Evolutionary conservation across 306 rosid species (phyloP), one percentile per base, ranked within the genome.

Genomic region (Trifolium pratense): DNA sequence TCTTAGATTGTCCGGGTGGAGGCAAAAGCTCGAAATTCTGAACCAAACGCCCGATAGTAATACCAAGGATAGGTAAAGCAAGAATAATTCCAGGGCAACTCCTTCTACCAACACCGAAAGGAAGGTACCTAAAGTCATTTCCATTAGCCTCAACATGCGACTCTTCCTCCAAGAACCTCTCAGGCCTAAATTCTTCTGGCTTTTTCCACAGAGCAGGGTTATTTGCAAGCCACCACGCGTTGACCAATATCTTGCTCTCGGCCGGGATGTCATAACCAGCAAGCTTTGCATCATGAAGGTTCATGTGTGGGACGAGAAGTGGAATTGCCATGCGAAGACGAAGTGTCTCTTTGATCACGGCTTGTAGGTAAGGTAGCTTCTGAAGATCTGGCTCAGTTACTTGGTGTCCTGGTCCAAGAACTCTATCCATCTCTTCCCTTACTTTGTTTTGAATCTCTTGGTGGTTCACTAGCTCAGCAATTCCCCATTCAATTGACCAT

Each of bases 161-260:
- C 62, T 92, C 98, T 70, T 92, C 98, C 21, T 92, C 88, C 45
- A 92, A 77, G 84, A 92, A 92, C 81, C 98, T 80, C 86, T 92
- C 98, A 0, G 98, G 98, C 55, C 97, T 81, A 71, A 90, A 92
- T 87, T 89, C 88, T 67, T 92, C 96, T 0, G 98, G 97, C 17
- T 82, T 83, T 75, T 89, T 89, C 98, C 98, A 92, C 56, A 72
- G 53, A 11, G 88, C 89, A 0, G 98, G 98, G 89, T 92, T 84
- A 87, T 92, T 92, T 7, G 98, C 98, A 0, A 88, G 90, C 98
- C 92, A 87, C 97, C 98, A 92, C 0, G 95, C 98, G 5, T 92
- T 92, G 8, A 92, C 97, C 68, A 90, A 5, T 56, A 92, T 84
- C 73, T 90, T 90, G 88, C 98, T 92, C 85, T 92, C 96, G 0